Percentiles rank a stretch among this genome's conserved stretches.
Evolutionary conservation across 2,329 filamentous ascomycete genomes (phyloP).

Genomic region (Berkeleyomyces basicola): DNA sequence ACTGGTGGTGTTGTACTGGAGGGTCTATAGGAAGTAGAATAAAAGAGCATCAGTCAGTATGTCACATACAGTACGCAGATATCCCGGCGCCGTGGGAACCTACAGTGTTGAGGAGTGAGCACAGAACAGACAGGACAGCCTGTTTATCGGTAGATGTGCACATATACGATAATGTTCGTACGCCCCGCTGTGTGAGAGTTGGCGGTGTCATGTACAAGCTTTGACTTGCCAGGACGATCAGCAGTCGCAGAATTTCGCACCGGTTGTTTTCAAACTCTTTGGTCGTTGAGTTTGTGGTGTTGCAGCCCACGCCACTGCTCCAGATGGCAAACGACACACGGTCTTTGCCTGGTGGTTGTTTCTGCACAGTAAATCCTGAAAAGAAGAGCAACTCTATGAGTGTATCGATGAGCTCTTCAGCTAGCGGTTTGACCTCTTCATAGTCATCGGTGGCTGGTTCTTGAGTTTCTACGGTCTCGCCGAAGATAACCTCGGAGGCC

Average conservation of each 20-base stretch:
- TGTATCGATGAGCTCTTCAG: constrained; percentile 83
- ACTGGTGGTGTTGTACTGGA: constrained; percentile 88
- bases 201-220: constrained; percentile 84
- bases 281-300: constrained; percentile 70
- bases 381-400: constrained; percentile 83
- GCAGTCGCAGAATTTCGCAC: constrained; percentile 70
- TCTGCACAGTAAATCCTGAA: constrained; percentile 71
- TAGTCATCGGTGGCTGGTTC: constrained; percentile 41
- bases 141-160: constrained; percentile 82
- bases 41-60: not conserved
- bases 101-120: constrained; percentile 87
- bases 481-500: constrained; percentile 66
- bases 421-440: constrained; percentile 71
- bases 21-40: constrained; percentile 37
- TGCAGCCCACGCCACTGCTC: constrained; percentile 95
- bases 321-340: constrained; percentile 91
- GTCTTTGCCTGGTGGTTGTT: constrained; percentile 49
- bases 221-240: constrained; percentile 74
- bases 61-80: not conserved
- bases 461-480: constrained; percentile 43
- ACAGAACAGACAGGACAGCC: constrained; percentile 73
- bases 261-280: constrained; percentile 89
- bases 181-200: constrained; percentile 63
- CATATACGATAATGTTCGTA: constrained; percentile 74
- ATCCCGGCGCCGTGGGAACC: constrained; percentile 20